A percentile compares a stretch with the other conserved stretches of the same genome.
These are phyloP conservation scores for Purpureocillium takamizusanense DNA, from an alignment of 2,329 filamentous ascomycete genomes.

Conservation along the genomic window DNA sequence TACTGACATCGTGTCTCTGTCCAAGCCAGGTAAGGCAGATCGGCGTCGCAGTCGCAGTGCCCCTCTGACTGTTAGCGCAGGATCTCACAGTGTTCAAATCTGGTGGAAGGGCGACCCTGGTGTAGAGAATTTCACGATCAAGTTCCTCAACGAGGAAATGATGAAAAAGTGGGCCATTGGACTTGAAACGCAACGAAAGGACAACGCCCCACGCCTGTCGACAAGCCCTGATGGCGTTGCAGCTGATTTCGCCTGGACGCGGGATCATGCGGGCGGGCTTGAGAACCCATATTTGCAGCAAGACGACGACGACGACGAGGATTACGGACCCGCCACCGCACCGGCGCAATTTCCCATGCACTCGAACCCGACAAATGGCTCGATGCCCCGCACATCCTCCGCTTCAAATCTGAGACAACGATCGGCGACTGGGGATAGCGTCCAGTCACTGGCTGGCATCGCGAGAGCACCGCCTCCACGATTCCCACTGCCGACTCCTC, in stretches of 20 bases:
- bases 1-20: constrained; percentile 80
- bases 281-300: constrained; percentile 74
- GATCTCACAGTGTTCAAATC: constrained; percentile 91
- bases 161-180: constrained; percentile 88
- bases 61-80: constrained; percentile 35
- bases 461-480: constrained; percentile 57
- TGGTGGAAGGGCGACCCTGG: constrained; percentile 97
- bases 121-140: constrained; percentile 93
- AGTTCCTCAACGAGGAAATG: constrained; percentile 81
- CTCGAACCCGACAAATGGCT: constrained; percentile 11
- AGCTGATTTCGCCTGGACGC: constrained; percentile 75
- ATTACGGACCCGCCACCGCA: constrained; percentile 28
- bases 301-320: constrained; percentile 55
- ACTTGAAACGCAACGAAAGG: constrained; percentile 67
- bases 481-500: constrained; percentile 57
- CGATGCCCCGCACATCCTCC: constrained; percentile 41
- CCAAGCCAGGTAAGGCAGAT: constrained; percentile 65
- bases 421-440: constrained; percentile 66
- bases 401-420: constrained; percentile 67
- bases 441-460: constrained; percentile 46
- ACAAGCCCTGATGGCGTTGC: constrained; percentile 40
- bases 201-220: constrained; percentile 41
- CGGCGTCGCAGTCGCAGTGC: background rate
- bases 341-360: constrained; percentile 25
- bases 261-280: constrained; percentile 53